Conservation (phyloP, 495 filamentous ascomycete genomes). For the Penicillium desertorum region DNA sequence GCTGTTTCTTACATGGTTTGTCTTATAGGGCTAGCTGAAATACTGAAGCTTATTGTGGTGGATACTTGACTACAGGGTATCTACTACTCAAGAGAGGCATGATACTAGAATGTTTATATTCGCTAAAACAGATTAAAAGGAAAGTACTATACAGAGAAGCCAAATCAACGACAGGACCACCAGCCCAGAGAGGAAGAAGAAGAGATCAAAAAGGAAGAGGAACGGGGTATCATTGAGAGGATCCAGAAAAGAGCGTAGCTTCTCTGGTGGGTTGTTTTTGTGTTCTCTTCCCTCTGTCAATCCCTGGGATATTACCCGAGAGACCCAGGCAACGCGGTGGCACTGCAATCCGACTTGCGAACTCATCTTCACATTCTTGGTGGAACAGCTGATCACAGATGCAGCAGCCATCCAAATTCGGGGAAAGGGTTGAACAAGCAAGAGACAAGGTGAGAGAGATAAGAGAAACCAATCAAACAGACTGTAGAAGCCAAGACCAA, state of each 20-base stretch:
- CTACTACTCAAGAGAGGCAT: background rate
- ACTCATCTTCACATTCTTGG: constrained; percentile 3
- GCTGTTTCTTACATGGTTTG: background rate
- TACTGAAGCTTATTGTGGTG: background rate
- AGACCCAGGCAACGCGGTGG: background rate
- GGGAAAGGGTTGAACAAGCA: constrained; percentile 1
- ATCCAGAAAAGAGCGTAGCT: background rate
- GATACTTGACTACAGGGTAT: background rate
- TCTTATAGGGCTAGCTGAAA: too few species aligned
- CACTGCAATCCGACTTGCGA: background rate
- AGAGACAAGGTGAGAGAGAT: background rate
- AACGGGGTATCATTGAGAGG: constrained; percentile 13
- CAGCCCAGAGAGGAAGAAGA: constrained; percentile 6
- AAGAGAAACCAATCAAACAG: constrained; percentile 1
- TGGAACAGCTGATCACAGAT: constrained; percentile 4
- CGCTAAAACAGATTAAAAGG: constrained; percentile 20
- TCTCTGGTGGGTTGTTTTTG: background rate
- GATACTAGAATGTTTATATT: constrained; percentile 14
- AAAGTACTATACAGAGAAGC: constrained; percentile 26
- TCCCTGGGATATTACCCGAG: constrained; percentile 9
- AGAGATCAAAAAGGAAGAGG: constrained; percentile 6
- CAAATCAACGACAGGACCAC: constrained; percentile 9
- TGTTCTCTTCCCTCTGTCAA: background rate
- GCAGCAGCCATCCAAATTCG: constrained; percentile 1
- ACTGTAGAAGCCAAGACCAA: background rate